These are phyloP conservation scores for Aphanomyces stellatus DNA, from an alignment of 352 stramenopile genomes.

Conservation along the genomic window DNA sequence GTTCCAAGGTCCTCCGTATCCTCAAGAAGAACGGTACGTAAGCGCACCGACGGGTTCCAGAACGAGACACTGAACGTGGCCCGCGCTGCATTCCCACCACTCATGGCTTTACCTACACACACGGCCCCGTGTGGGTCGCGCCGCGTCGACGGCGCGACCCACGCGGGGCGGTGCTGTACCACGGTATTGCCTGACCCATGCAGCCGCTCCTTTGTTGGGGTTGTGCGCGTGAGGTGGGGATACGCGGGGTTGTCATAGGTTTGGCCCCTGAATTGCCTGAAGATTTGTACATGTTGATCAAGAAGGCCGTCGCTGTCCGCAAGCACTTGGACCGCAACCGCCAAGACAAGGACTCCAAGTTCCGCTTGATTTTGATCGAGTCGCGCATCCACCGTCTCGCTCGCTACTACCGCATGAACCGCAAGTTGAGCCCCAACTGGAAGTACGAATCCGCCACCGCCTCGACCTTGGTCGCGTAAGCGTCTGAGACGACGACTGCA, in stretches of 20 bases:
- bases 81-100: conserved; percentile 6
- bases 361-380: conserved; percentile 99
- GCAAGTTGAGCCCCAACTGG: conserved; percentile 99
- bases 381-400: conserved; percentile 97
- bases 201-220: too few relatives aligned
- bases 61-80: conserved; percentile 8
- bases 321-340: conserved; percentile 99
- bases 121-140: too few relatives aligned
- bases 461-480: conserved; percentile 98
- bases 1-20: conserved; percentile 98
- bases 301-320: conserved; percentile 99
- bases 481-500: background rate
- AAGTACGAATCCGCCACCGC: conserved; percentile 99
- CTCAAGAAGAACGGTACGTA: conserved; percentile 98
- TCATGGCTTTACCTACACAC: background rate
- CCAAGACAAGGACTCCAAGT: conserved; percentile 99
- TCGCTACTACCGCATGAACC: conserved; percentile 98
- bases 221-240: conserved; percentile 57
- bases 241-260: conserved; percentile 72
- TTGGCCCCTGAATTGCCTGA: conserved; percentile 98
- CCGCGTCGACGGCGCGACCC: too few relatives aligned
- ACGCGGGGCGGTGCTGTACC: conserved; percentile 32
- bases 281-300: conserved; percentile 99
- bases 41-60: background rate
- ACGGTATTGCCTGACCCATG: conserved; percentile 80